Evolutionary conservation across 2,329 filamentous ascomycete genomes (phyloP), one percentile per base, ranked within the genome.

Genomic region (Teratosphaeria epicoccoides): DNA sequence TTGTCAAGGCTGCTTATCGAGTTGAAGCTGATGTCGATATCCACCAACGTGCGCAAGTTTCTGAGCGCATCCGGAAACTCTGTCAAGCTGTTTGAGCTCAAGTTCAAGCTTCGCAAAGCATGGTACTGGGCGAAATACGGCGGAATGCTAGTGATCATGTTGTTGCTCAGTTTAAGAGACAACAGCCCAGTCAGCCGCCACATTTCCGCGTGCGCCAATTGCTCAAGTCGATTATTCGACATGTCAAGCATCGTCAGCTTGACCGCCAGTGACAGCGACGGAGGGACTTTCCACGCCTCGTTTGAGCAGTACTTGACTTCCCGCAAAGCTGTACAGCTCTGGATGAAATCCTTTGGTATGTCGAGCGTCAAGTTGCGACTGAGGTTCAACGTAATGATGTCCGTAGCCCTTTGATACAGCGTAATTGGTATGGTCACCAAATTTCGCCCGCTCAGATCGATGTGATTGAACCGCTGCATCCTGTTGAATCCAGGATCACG

Each of bases 241-340:
- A 96, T 84, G 66, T 98, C 93, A 55, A 98, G 77, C 63, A 88
- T 90, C 0, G 88, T 95, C 61, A 98, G 75, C 55, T 83, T 83
- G 57, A 75, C 83, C 24, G 93, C 91, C 60, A 90, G 77, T 57
- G 86, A 83, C 49, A 98, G 77, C 67, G 90, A 96, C 6, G 83
- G 79, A 3, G 93, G 93, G 23, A 98, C 73, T 62, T 85, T 84
- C 68, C 87, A 83, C 2, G 90, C 88, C 68, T 98, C 93, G 62
- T 97, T 97, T 65, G 89, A 91, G 60, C 87, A 89, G 69, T 86
- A 98, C 64, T 94, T 95, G 75, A 98, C 93, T 67, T 98, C 93
- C 48, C 91, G 83, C 20, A 98, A 74, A 63, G 91, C 89, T 60
- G 85, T 83, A 71, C 93, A 98, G 24, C 88, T 87, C 66, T 95